A percentile compares a stretch with the other conserved stretches of the same genome.
phyloP scores from a whole-genome alignment of 148 eudicot species.

The Agrostemma githago region DNA sequence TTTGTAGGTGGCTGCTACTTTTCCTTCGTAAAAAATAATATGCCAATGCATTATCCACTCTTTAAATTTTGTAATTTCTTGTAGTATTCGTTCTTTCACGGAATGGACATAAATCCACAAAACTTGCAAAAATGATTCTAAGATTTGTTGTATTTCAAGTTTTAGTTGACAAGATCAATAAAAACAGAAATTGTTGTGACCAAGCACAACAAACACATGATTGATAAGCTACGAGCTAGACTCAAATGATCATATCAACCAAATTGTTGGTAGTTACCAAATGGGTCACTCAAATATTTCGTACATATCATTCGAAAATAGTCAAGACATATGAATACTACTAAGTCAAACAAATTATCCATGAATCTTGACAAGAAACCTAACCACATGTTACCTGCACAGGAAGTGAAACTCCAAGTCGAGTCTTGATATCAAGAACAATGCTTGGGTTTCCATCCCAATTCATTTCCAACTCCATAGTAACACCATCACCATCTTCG shows the following conservation, averaged over 20 bases:
- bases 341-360: background rate
- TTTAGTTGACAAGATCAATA: background rate
- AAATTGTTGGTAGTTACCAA: background rate
- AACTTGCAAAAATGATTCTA: background rate
- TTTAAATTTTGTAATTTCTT: background rate
- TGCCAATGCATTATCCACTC: background rate
- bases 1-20: too few species aligned
- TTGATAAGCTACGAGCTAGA: background rate
- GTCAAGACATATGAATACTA: background rate
- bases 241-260: background rate
- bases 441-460: constrained; percentile 99
- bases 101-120: background rate
- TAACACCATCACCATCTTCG: constrained; percentile 69
- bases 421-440: constrained; percentile 88
- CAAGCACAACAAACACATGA: background rate
- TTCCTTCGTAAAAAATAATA: too few species aligned
- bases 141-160: background rate
- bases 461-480: constrained; percentile 94
- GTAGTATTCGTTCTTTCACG: background rate
- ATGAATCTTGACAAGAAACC: background rate
- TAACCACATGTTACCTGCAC: constrained; percentile 57
- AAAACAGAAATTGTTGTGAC: background rate
- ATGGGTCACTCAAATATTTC: background rate
- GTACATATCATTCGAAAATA: constrained; percentile 1
- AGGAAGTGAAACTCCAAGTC: constrained; percentile 82